Percentiles rank a stretch among this genome's conserved stretches.
phyloP scores from a whole-genome alignment of 2,329 filamentous ascomycete species.

The Calonectria hawksworthii region DNA sequence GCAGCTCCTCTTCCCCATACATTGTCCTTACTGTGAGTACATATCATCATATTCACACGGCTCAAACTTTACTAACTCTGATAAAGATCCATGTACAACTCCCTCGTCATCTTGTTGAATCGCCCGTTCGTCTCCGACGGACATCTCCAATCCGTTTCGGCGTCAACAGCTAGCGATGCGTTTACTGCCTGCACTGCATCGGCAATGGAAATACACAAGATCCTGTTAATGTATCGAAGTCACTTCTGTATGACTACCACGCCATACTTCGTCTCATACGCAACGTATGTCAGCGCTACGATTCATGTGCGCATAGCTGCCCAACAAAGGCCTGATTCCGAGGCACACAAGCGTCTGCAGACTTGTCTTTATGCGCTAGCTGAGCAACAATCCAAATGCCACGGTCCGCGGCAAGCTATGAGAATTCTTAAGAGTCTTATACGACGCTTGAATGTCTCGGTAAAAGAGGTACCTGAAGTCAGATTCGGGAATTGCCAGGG shows the following conservation, averaged over 20 bases:
- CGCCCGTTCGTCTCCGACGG: slow-evolving; percentile 65
- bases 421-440: slow-evolving; percentile 29
- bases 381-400: slow-evolving; percentile 57
- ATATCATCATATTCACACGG: neutral
- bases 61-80: slow-evolving; percentile 4
- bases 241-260: slow-evolving; percentile 59
- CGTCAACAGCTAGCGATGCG: slow-evolving; percentile 55
- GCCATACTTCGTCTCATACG: slow-evolving; percentile 66
- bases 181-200: slow-evolving; percentile 59
- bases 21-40: neutral
- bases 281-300: slow-evolving; percentile 66
- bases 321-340: slow-evolving; percentile 53
- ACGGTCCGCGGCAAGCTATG: slow-evolving; percentile 26
- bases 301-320: slow-evolving; percentile 65
- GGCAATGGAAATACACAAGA: slow-evolving; percentile 57
- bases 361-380: slow-evolving; percentile 59
- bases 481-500: neutral
- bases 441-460: neutral
- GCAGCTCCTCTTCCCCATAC: slow-evolving; percentile 44
- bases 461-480: neutral
- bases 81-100: slow-evolving; percentile 57
- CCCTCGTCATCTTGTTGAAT: slow-evolving; percentile 64
- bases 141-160: slow-evolving; percentile 57
- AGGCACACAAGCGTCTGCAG: slow-evolving; percentile 54
- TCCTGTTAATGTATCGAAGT: slow-evolving; percentile 57